These are phyloP conservation scores for Rhodotorula sp. DNA, from an alignment of 1,284 basidiomycete species.

Conservation along the genomic window DNA sequence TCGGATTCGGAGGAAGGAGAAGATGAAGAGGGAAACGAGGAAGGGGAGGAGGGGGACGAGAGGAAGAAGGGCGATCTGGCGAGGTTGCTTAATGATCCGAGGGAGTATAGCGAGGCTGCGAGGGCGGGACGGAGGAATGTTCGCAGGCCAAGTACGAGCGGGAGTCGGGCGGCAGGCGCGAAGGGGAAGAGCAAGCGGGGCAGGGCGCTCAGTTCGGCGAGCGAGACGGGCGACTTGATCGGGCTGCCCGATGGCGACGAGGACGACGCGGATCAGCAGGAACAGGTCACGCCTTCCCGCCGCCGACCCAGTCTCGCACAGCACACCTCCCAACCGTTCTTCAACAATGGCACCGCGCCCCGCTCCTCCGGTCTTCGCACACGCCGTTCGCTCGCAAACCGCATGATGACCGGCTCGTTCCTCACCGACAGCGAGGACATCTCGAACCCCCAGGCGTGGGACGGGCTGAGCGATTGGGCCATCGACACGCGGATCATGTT, in stretches of 20 bases:
- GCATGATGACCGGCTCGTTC: too few species aligned
- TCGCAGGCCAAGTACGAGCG: conserved; percentile 39
- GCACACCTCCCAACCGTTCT: background rate
- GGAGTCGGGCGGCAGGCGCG: conserved; percentile 18
- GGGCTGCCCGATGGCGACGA: conserved; percentile 8
- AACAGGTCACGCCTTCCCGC: conserved; percentile 1
- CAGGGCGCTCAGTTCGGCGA: conserved; percentile 7
- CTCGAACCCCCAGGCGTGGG: conserved; percentile 60
- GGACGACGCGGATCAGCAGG: background rate
- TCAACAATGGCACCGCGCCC: background rate
- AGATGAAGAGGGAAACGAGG: conserved; percentile 63
- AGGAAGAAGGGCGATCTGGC: conserved; percentile 29
- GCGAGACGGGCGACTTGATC: conserved; percentile 34
- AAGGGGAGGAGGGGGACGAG: conserved; percentile 51
- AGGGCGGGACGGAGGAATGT: conserved; percentile 38
- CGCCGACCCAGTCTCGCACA: background rate
- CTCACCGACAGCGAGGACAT: too few species aligned
- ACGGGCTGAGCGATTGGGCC: conserved; percentile 69
- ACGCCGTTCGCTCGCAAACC: background rate
- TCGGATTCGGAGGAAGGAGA: conserved; percentile 57
- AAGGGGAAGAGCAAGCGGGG: background rate
- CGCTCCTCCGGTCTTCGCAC: background rate
- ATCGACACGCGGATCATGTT: conserved; percentile 83
- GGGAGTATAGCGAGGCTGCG: conserved; percentile 31
- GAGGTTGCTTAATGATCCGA: conserved; percentile 33